Evolutionary conservation across 352 stramenopile genomes (phyloP), one percentile per base, ranked within the genome.

Genomic region (Blastocystis sp.): DNA sequence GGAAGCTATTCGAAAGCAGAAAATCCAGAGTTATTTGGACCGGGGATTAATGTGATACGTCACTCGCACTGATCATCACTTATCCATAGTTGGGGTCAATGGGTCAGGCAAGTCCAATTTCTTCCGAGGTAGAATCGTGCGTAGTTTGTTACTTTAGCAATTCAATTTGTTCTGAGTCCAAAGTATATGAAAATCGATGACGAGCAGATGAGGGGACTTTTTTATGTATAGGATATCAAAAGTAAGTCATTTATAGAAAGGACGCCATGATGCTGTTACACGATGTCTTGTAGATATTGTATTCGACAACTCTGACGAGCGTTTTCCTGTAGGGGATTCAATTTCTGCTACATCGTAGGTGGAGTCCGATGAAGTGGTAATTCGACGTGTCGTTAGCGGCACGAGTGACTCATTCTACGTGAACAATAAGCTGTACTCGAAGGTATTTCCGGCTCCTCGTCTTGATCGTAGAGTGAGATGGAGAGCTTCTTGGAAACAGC

Each of bases 381-480:
- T 99, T 84, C 94, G 97, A 70, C 95, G 97, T 47, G 98, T 96
- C n/a, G 97, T 99, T 59, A 97, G 97, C 69, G 93, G 98, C 76
- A 98, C 99, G 92, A 99, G 99, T 92, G 97, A 99, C 92, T 97
- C 99, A 91, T 99, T 99, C 92, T 99, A 99, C 91, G 93, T 99
- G 20, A 98, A 99, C 91, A 93, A 95, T 9, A 98, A 98, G 91
- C 95, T 98, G 73, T 97, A 98, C 73, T 97, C 94, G 64, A 98
- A 76, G 50, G 87, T 90, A 29, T 20, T 20, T 18, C 26, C 62
- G 1, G 2, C 55, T 54, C 26, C 20, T 13, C 9, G 26, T 34
- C 26, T 37, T 8, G 13, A 41, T 34, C 20, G 20, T 89, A 98
- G 92, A 96, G 93, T 84, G 97, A 99, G 91, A 96, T 99, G n/a